These are phyloP conservation scores for Crucihimalaya himalaica DNA, from an alignment of 345 rosid genomes.

Conservation along the genomic window DNA sequence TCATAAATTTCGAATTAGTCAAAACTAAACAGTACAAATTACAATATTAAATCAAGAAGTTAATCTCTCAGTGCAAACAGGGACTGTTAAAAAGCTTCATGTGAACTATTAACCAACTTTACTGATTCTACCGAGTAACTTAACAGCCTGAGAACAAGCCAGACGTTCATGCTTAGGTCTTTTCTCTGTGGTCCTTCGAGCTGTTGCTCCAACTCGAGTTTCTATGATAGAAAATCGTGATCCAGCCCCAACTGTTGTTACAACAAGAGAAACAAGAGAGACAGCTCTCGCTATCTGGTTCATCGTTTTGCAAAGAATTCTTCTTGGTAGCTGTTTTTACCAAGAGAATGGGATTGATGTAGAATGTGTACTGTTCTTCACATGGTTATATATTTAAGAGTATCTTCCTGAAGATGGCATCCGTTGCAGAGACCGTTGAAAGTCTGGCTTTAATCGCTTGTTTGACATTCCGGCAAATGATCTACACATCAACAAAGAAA, in stretches of 20 bases:
- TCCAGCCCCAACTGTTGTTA: conserved; percentile 15
- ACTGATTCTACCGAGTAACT: conserved; percentile 8
- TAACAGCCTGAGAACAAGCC: conserved; percentile 30
- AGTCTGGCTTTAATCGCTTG: conserved; percentile 77
- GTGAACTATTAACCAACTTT: conserved; percentile 4
- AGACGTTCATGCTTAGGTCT: conserved; percentile 14
- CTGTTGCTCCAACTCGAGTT: conserved; percentile 25
- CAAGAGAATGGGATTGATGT: background rate
- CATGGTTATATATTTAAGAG: conserved; percentile 39
- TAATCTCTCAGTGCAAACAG: conserved; percentile 12
- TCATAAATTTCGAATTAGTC: background rate
- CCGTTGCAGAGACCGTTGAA: conserved; percentile 62
- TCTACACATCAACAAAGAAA: conserved; percentile 41
- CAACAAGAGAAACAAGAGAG: conserved; percentile 6
- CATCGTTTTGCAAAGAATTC: conserved; percentile 9
- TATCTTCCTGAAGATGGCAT: conserved; percentile 83
- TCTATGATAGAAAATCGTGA: conserved; percentile 25
- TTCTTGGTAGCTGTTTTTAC: conserved; percentile 13
- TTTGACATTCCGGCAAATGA: conserved; percentile 60
- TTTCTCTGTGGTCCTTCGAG: conserved; percentile 19
- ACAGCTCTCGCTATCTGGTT: conserved; percentile 14
- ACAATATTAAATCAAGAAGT: conserved; percentile 11
- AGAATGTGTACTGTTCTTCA: background rate
- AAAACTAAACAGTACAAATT: background rate
- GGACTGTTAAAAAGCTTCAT: conserved; percentile 2